Percentiles rank a stretch among this genome's conserved stretches.
These are phyloP conservation scores for Aspergillus latus DNA, from an alignment of 2,329 filamentous ascomycete genomes.

Conservation along the genomic window DNA sequence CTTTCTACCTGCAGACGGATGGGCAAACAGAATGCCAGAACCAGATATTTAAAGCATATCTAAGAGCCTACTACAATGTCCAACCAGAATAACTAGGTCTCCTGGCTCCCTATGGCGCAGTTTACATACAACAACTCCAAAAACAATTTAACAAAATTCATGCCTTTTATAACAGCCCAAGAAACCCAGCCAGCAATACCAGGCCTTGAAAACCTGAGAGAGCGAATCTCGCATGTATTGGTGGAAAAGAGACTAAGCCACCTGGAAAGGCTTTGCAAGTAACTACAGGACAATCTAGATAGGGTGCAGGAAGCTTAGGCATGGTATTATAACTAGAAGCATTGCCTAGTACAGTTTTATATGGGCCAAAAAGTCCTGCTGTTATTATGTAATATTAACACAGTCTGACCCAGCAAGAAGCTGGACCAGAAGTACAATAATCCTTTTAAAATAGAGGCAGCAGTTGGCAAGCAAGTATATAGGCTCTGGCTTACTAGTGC, in stretches of 20 bases:
- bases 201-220: no score
- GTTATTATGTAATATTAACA: not conserved
- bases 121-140: not conserved
- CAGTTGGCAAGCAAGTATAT: not conserved
- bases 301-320: no score
- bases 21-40: not conserved
- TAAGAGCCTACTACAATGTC: not conserved
- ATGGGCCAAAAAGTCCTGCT: not conserved
- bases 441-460: not conserved
- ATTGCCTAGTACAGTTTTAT: no score
- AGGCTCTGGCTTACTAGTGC: not conserved
- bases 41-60: not conserved
- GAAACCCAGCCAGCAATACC: no score
- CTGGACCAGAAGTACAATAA: not conserved
- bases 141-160: not conserved
- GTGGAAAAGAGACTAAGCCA: no score
- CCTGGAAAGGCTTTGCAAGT: no score
- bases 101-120: not conserved
- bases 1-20: no score
- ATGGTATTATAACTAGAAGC: no score
- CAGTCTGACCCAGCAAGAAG: not conserved
- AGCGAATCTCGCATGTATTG: no score
- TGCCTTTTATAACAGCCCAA: not conserved
- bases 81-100: not conserved
- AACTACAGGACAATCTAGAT: no score